phyloP scores from a whole-genome alignment of 495 filamentous ascomycete genomes.

The Aspergillus leporis region DNA sequence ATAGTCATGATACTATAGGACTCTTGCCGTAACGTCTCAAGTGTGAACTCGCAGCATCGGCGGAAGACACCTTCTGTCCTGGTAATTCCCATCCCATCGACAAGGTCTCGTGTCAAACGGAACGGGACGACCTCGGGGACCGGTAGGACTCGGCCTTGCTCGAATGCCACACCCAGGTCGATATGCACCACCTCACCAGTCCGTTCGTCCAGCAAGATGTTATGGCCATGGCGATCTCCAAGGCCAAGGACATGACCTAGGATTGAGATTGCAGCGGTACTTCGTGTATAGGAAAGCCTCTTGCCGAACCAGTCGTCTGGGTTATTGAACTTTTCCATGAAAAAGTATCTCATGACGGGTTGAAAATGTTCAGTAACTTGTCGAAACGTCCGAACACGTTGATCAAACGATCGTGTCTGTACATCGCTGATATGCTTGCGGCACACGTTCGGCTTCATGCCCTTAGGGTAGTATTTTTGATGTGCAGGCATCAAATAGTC shows the following conservation, averaged over 20 bases:
- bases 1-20: conserved; percentile 96
- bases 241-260: conserved; percentile 90
- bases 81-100: conserved; percentile 96
- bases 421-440: conserved; percentile 75
- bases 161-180: conserved; percentile 93
- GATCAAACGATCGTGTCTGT: conserved; percentile 63
- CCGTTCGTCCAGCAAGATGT: conserved; percentile 87
- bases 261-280: conserved; percentile 92
- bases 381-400: conserved; percentile 71
- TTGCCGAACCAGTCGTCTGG: conserved; percentile 94
- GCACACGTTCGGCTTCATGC: conserved; percentile 71
- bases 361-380: conserved; percentile 77
- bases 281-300: conserved; percentile 85
- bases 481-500: conserved; percentile 92
- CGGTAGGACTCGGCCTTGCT: conserved; percentile 88
- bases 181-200: conserved; percentile 96
- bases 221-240: conserved; percentile 95
- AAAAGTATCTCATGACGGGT: conserved; percentile 96
- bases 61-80: conserved; percentile 95
- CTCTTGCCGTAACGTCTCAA: conserved; percentile 90
- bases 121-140: conserved; percentile 96
- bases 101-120: conserved; percentile 89
- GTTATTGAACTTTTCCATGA: conserved; percentile 90
- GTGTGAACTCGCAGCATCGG: conserved; percentile 94
- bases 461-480: conserved; percentile 79